phyloP scores from a whole-genome alignment of 805 yeast species.

The Clavispora fructus region DNA sequence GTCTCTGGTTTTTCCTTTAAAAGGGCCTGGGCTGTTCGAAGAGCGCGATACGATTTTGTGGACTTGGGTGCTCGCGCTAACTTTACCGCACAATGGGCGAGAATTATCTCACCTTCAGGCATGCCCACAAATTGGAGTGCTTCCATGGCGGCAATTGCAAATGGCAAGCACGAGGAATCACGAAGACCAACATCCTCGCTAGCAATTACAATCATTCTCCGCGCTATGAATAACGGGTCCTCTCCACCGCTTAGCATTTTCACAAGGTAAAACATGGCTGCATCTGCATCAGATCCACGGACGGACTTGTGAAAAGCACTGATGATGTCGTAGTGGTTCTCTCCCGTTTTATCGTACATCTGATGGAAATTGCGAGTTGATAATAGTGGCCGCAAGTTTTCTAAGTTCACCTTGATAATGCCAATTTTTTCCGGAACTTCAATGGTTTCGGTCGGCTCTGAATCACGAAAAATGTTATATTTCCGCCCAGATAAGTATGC shows the following conservation, averaged over 20 bases:
- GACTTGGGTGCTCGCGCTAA: slow-evolving; percentile 82
- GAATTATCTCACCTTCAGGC: slow-evolving; percentile 87
- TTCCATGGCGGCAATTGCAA: slow-evolving; percentile 80
- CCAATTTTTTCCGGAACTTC: slow-evolving; percentile 14
- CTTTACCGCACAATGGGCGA: slow-evolving; percentile 92
- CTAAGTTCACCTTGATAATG: slow-evolving; percentile 35
- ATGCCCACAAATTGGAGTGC: slow-evolving; percentile 87
- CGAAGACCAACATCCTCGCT: slow-evolving; percentile 89
- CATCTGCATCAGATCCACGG: slow-evolving; percentile 86
- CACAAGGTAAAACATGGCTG: slow-evolving; percentile 79
- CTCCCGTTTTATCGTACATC: slow-evolving; percentile 83
- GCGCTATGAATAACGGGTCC: slow-evolving; percentile 80
- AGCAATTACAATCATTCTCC: slow-evolving; percentile 92
- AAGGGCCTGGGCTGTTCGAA: slow-evolving; percentile 58
- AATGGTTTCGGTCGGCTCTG: slow-evolving; percentile 11
- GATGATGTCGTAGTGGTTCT: slow-evolving; percentile 89
- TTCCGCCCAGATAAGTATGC: slow-evolving; percentile 41
- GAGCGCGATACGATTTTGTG: slow-evolving; percentile 78
- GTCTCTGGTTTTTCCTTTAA: slow-evolving; percentile 54
- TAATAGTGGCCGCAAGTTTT: slow-evolving; percentile 35
- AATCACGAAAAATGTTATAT: slow-evolving; percentile 10
- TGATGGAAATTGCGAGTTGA: slow-evolving; percentile 43
- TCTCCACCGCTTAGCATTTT: slow-evolving; percentile 93
- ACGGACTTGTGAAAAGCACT: slow-evolving; percentile 93
- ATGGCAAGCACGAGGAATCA: slow-evolving; percentile 79